These are phyloP conservation scores for Syzygium jambos DNA, from an alignment of 345 rosid genomes.

Conservation along the genomic window DNA sequence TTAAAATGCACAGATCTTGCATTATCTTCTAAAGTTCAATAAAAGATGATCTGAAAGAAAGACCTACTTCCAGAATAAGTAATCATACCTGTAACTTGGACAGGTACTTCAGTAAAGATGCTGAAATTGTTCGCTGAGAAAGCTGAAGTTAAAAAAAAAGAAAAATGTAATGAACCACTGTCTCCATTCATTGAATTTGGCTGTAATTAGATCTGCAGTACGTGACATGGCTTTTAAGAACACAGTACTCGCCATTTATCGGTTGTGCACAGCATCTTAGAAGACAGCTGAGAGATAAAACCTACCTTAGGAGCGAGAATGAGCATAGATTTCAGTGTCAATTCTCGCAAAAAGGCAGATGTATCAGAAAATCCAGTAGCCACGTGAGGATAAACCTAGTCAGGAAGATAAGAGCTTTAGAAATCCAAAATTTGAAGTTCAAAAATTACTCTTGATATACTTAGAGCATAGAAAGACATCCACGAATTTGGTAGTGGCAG, in stretches of 20 bases:
- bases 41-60: not conserved
- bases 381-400: constrained; percentile 85
- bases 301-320: constrained; percentile 90
- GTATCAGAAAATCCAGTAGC: constrained; percentile 92
- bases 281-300: not conserved
- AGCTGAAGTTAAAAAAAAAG: constrained; percentile 37
- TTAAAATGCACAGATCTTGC: not conserved
- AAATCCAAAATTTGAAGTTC: not conserved
- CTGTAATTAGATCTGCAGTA: not conserved
- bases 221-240: not conserved
- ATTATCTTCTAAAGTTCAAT: not conserved
- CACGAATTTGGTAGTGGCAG: not conserved
- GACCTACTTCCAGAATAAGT: not conserved
- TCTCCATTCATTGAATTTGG: not conserved
- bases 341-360: constrained; percentile 86
- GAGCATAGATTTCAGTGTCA: constrained; percentile 99
- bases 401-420: constrained; percentile 4
- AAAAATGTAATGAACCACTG: not conserved
- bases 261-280: not conserved
- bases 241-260: not conserved
- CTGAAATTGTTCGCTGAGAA: constrained; percentile 88
- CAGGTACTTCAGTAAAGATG: constrained; percentile 85
- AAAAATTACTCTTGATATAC: not conserved
- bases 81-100: constrained; percentile 83
- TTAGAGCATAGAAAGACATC: not conserved